Evolutionary conservation across 805 yeast genomes (phyloP).

Genomic region (Tetrapisispora namnaoensis): DNA sequence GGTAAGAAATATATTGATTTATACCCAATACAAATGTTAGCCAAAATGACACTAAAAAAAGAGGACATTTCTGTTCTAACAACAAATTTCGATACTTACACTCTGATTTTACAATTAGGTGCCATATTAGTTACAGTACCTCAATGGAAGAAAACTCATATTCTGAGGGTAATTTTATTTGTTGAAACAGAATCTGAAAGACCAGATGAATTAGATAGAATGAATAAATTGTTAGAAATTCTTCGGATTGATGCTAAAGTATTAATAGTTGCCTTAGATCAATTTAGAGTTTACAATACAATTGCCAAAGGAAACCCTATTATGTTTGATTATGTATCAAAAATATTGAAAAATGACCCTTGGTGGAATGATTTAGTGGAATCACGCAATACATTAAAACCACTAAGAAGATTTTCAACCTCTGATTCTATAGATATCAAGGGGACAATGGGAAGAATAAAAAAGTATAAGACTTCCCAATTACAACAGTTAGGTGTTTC

Average conservation of each 20-base stretch:
- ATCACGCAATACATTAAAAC: conserved; percentile 37
- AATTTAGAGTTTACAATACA: conserved; percentile 57
- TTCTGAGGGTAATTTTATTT: conserved; percentile 74
- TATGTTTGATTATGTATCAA: conserved; percentile 39
- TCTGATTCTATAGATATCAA: conserved; percentile 23
- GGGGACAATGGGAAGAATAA: conserved; percentile 10
- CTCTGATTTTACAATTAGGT: conserved; percentile 86
- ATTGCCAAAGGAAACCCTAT: conserved; percentile 58
- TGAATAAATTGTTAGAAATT: conserved; percentile 55
- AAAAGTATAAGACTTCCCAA: conserved; percentile 41
- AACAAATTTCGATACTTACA: conserved; percentile 92
- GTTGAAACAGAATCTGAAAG: conserved; percentile 71
- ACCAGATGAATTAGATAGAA: conserved; percentile 55
- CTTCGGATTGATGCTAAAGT: conserved; percentile 77
- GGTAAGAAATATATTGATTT: conserved; percentile 57
- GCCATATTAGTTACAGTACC: conserved; percentile 90
- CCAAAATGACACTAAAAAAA: conserved; percentile 39
- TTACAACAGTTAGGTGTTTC: conserved; percentile 72
- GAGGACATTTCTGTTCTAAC: conserved; percentile 43
- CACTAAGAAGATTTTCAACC: conserved; percentile 25
- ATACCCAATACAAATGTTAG: conserved; percentile 96
- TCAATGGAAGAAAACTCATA: conserved; percentile 75
- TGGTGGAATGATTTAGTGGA: conserved; percentile 77
- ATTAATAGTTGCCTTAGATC: conserved; percentile 57
- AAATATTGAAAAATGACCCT: conserved; percentile 46